These are phyloP conservation scores for Maudiozyma pseudohumilis DNA, from an alignment of 805 yeast species.

Conservation along the genomic window DNA sequence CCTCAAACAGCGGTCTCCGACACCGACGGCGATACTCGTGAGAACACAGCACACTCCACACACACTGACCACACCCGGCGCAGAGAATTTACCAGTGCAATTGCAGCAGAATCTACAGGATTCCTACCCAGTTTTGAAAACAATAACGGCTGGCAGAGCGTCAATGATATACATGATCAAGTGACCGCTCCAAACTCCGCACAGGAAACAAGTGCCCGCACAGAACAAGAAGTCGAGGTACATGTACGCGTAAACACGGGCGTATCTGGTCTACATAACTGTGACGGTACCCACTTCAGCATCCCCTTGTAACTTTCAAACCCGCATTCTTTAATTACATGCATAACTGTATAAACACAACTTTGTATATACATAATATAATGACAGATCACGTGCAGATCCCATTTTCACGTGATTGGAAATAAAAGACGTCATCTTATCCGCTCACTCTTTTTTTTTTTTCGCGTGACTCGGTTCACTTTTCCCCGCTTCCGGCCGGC, in stretches of 20 bases:
- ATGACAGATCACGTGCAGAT: too few relatives aligned
- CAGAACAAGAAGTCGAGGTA: conserved; percentile 16
- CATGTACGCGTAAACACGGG: conserved; percentile 37
- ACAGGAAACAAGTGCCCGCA: not conserved
- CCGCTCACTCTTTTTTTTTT: too few relatives aligned
- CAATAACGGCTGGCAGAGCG: conserved; percentile 25
- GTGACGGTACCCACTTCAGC: too few relatives aligned
- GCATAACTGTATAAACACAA: too few relatives aligned
- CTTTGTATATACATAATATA: too few relatives aligned
- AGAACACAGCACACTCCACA: not conserved
- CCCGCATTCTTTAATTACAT: too few relatives aligned
- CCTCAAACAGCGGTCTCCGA: not conserved
- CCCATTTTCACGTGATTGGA: too few relatives aligned
- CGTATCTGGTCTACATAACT: conserved; percentile 33
- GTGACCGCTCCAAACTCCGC: too few relatives aligned
- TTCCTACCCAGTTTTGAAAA: conserved; percentile 11
- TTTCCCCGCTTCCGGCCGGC: too few relatives aligned
- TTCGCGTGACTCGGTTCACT: too few relatives aligned
- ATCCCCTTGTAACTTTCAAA: too few relatives aligned
- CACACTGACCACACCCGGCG: not conserved
- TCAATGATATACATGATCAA: conserved; percentile 24
- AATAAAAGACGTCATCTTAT: too few relatives aligned
- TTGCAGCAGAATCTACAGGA: conserved; percentile 2
- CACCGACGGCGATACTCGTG: not conserved
- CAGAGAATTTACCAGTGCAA: not conserved